Evolutionary conservation across 768 basidiomycete genomes (phyloP), one percentile per base, ranked within the genome.

Genomic region (Hericium alpestre): DNA sequence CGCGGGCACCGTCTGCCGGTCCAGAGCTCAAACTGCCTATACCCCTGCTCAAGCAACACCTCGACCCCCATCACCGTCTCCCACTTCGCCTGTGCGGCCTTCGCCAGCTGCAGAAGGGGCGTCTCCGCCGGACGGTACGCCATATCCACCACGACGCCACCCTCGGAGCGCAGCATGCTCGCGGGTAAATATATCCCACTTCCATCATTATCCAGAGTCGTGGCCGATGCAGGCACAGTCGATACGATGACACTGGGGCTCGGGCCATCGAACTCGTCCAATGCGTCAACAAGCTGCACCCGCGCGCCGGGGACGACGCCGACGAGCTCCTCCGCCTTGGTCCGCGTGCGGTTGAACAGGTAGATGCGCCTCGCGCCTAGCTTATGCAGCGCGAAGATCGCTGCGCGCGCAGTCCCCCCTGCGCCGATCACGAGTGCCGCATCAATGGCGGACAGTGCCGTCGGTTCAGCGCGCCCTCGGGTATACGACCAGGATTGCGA

Each of bases 361-460:
- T 92, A 93, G 62, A 98, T 86, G 5, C 72, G 76, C 52, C 77
- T 71, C 39, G 86, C 79, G 6, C 84, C 83, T 1, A 94, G 73
- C 54, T 74, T 72, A 61, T 87, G 79, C 49, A 97, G 71, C 2
- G 95, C 93, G 66, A 93, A 96, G 59, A 98, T 82, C 1, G 95
- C 95, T 0, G 95, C 95, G 16, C 95, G 88, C 16, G 90, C 85
- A 0, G 95, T 96, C 2, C 95, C 95, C 7, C 95, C 95, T 2
- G 93, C 94, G 2, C 96, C 96, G 58, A 99, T 90, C 55, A 99
- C 86, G 57, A 98, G 77, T 18, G 79, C 88, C 0, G 82, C 77
- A 38, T 72, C 32, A 32, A 32, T 32, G 32, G 32, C 32, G 8
- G 32, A 32, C 32, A 32, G 32, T 32, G 32, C 32, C 2, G 32